Evolutionary conservation across 1,139 yeast species (phyloP), one percentile per base, ranked within the genome.

Genomic region (Debaryomycetaceae sp.): DNA sequence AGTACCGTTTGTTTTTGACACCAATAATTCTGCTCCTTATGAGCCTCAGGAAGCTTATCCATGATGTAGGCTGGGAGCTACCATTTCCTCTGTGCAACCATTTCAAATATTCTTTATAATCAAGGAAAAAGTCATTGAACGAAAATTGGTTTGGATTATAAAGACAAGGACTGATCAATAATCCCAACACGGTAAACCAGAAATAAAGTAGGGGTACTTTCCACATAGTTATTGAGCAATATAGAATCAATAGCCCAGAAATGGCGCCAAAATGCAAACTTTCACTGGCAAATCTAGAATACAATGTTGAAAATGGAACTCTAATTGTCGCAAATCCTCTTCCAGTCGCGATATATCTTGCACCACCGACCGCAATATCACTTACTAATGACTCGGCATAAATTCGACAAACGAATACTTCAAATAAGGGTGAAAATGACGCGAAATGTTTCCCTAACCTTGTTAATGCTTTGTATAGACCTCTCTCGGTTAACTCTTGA

Each of bases 111-210:
- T 74, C 75, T 32, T 81, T 61, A 54, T 88, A 88, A 55, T 88
- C 96, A 16, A 83, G 55, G 48, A 87, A 81, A 53, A 83, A 88
- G 42, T 83, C 88, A 4, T 63, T 61, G 59, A 79, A 73, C 1
- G 81, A 72, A 58, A 87, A 88, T 54, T 88, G 95, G 56, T 88
- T 95, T 0, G 96, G 96, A 52, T 88, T 88, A 65, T 85, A 88
- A 5, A 88, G 58, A 44, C 84, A 81, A 2, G 96, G 96, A 0
- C 95, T 84, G 35, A 86, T 62, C 44, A 89, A 78, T 56, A 88
- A 62, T 0, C 95, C 82, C 5, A 81, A 60, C 9, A 84, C 74
- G 0, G 94, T 84, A 6, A 86, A 70, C 83, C 91, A 86, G 60
- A 88, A 87, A 95, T 96, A 88, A 26, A 87, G 56, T 17, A 87